Base-by-base conservation (phyloP, 306 rosid genomes). In the Cicer arietinum region DNA sequence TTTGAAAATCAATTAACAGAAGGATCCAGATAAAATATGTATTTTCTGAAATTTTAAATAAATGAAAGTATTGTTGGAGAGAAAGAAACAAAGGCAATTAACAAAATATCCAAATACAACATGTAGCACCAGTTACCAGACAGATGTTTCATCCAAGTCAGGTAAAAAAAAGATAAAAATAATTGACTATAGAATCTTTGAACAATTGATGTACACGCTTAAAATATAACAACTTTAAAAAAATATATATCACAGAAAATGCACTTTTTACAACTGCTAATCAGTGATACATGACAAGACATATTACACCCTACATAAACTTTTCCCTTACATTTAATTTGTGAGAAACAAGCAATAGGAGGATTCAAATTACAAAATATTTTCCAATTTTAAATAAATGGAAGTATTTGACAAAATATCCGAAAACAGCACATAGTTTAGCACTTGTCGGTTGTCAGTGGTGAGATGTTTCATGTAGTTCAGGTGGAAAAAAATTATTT, bases 141-240 rank as follows among this genome's bases (percentile, higher is more conserved):
- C 9, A 61, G n/a, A 72, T 13, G 10, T 39, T 69, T 41, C 50
- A 67, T 52, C 39, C 8, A 46, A 37, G 51, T 39, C 48, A 11
- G 64, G 69, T 30, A 53, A 37, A 37, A 56, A 35, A 64, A 43
- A 56, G 35, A 30, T 30, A 47, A 9, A 12, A 48, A 7, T 18
- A 50, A 73, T 42, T 54, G 40, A 54, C 13, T 50, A 80, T 66
- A 67, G 14, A 50, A 18, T 58, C 48, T 72, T 62, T 17, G 6
- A 70, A 61, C 68, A 54, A 37, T 13, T 76, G 53, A 74, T 76
- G 71, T 40, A 77, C 59, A 41, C 51, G 51, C 58, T 30, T 54
- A n/a, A 57, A 73, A 57, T 56, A 79, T 41, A 53, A 75, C 17
- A 58, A 46, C 48, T 35, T 58, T 30, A 3, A 43, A 77, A 58